phyloP scores from a whole-genome alignment of 441 rosid genomes.

The Viola pubescens region DNA sequence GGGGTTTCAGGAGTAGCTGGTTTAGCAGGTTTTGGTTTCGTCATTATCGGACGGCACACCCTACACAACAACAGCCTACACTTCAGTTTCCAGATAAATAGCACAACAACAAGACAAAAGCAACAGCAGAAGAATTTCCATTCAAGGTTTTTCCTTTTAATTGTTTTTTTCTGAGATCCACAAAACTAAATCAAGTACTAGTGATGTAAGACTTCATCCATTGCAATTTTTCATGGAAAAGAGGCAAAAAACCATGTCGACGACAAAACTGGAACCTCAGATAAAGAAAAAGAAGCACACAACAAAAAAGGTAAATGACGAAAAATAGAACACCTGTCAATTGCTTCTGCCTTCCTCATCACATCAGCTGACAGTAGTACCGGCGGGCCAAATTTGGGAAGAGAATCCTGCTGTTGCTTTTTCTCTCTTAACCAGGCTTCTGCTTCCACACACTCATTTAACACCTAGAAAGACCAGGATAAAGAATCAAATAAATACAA shows the following conservation, averaged over 20 bases:
- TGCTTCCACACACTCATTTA: constrained; percentile 76
- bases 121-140: no score
- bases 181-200: no score
- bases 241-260: no score
- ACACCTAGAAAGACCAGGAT: constrained; percentile 37
- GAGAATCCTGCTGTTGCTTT: constrained; percentile 71
- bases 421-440: constrained; percentile 92
- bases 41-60: constrained; percentile 81
- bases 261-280: background rate
- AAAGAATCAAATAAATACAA: background rate
- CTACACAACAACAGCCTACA: constrained; percentile 26
- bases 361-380: constrained; percentile 74
- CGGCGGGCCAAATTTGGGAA: constrained; percentile 69
- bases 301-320: background rate
- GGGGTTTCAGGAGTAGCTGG: constrained; percentile 48
- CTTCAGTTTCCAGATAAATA: no score
- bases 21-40: constrained; percentile 65
- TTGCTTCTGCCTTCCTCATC: constrained; percentile 72
- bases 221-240: no score
- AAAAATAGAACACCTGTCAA: constrained; percentile 56
- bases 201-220: no score
- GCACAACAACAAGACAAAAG: no score
- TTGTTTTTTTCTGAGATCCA: no score
- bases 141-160: no score
- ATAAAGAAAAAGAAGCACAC: background rate